Conservation (phyloP, 768 basidiomycete species). For the Pleurotus giganteus region DNA sequence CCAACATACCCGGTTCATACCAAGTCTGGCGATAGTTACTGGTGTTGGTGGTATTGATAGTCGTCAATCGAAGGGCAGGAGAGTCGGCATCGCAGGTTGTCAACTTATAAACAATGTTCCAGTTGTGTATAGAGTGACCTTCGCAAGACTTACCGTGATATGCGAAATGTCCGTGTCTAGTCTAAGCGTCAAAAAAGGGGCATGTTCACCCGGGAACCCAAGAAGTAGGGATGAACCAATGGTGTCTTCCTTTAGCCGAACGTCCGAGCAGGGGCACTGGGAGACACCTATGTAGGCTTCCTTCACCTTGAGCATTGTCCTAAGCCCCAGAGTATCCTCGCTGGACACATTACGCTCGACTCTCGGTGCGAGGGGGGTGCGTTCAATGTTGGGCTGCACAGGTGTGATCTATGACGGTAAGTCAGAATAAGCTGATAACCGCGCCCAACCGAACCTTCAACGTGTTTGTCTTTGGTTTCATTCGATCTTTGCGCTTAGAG, state of each 20-base stretch:
- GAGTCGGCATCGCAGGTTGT: neutral
- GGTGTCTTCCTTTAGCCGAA: no score
- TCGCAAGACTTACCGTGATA: neutral
- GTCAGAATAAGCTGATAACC: neutral
- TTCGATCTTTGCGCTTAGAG: neutral
- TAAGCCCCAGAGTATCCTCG: no score
- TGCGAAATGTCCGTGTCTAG: neutral
- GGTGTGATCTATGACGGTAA: neutral
- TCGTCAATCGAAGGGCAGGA: neutral
- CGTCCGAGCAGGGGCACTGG: no score
- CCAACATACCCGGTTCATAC: neutral
- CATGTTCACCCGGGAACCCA: no score
- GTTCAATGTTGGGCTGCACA: no score
- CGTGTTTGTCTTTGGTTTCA: neutral
- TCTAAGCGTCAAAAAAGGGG: no score
- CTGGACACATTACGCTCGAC: neutral
- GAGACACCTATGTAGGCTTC: neutral
- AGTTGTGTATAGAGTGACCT: neutral
- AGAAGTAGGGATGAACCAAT: no score
- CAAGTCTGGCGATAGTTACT: neutral
- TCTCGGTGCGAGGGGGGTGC: no score
- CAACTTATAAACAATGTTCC: neutral
- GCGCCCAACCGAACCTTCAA: neutral
- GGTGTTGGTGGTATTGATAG: neutral
- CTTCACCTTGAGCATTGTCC: neutral